Percentiles rank a stretch among this genome's conserved stretches.
Evolutionary conservation across 495 filamentous ascomycete genomes (phyloP).

Genomic region (Talaromyces thailandensis): DNA sequence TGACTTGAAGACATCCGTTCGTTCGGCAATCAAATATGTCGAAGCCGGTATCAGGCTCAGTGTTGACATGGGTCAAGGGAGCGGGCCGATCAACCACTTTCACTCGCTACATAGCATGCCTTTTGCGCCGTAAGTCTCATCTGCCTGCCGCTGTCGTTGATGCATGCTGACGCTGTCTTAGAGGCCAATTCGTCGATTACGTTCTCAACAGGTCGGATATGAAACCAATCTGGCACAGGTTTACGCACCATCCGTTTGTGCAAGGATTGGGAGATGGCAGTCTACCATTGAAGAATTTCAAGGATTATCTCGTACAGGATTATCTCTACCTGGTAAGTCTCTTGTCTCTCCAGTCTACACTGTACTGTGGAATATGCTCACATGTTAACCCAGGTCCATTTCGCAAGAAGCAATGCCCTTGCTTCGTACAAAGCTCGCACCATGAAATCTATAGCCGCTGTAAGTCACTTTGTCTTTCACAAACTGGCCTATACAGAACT

Average conservation of each 20-base stretch:
- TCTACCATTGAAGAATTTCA: conserved; percentile 64
- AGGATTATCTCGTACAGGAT: conserved; percentile 80
- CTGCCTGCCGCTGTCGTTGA: not conserved
- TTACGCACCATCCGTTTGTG: conserved; percentile 76
- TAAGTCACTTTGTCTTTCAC: conserved; percentile 17
- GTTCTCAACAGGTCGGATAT: conserved; percentile 70
- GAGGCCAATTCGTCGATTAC: conserved; percentile 78
- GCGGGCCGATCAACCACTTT: conserved; percentile 89
- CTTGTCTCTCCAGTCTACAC: not conserved
- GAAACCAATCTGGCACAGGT: conserved; percentile 56
- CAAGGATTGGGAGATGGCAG: conserved; percentile 63
- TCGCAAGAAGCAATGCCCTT: conserved; percentile 73
- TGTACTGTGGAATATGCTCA: not conserved
- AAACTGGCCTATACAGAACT: not conserved
- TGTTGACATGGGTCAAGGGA: conserved; percentile 64
- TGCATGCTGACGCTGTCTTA: conserved; percentile 19
- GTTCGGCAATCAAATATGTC: conserved; percentile 65
- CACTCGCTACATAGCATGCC: conserved; percentile 74
- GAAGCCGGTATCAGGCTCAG: conserved; percentile 77
- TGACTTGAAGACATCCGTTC: conserved; percentile 53
- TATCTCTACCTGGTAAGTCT: conserved; percentile 70
- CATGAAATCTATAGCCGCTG: conserved; percentile 62
- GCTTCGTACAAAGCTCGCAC: conserved; percentile 71
- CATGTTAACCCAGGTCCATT: conserved; percentile 55
- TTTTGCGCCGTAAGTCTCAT: conserved; percentile 62